These are phyloP conservation scores for Aureobasidium zeae DNA, from an alignment of 2,329 filamentous ascomycete genomes.

Conservation along the genomic window DNA sequence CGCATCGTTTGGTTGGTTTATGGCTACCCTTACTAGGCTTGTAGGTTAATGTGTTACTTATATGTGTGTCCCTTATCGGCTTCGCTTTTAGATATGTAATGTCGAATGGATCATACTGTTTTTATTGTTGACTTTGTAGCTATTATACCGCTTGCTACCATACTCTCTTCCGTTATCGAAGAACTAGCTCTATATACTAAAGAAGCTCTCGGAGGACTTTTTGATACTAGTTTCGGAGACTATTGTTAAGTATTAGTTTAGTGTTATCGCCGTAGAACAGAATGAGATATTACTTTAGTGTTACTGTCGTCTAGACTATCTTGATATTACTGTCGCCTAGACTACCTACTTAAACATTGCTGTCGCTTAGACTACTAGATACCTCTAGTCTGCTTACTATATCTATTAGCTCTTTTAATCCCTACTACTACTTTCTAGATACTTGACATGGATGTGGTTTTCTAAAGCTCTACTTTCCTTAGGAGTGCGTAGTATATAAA, in stretches of 20 bases:
- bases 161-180: conserved; percentile 82
- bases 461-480: too few species aligned
- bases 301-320: too few species aligned
- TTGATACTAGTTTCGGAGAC: conserved; percentile 91
- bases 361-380: conserved; percentile 84
- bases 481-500: too few species aligned
- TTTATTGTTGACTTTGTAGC: conserved; percentile 92
- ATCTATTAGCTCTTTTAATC: conserved; percentile 70
- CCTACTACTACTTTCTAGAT: conserved; percentile 79
- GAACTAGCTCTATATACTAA: conserved; percentile 71
- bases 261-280: conserved; percentile 66
- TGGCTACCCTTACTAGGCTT: conserved; percentile 71
- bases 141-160: conserved; percentile 78
- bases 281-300: conserved; percentile 60
- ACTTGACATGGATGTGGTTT: too few species aligned
- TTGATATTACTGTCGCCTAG: too few species aligned
- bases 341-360: conserved; percentile 88
- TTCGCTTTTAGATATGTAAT: conserved; percentile 59
- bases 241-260: too few species aligned
- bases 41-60: conserved; percentile 75
- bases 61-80: conserved; percentile 71
- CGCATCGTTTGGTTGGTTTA: conserved; percentile 53
- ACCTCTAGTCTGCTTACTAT: conserved; percentile 70
- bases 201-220: conserved; percentile 75
- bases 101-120: conserved; percentile 52